These are phyloP conservation scores for Chaetomium olivaceum DNA, from an alignment of 2,329 filamentous ascomycete species.

Conservation along the genomic window DNA sequence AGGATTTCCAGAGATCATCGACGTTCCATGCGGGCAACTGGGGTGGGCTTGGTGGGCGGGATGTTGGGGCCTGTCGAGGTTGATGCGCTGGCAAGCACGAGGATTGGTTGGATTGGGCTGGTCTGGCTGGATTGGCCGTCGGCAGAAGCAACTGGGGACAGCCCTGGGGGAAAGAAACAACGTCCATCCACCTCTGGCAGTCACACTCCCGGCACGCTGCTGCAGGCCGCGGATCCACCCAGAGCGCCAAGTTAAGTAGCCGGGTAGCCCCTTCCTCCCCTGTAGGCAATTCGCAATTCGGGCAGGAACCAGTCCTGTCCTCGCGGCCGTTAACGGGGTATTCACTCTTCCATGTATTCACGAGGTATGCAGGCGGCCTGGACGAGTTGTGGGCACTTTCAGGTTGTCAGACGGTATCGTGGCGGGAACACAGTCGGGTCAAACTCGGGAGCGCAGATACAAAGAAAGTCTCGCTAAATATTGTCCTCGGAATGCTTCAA, in stretches of 20 bases:
- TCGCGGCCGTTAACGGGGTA: slow-evolving; percentile 7
- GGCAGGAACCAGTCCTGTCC: neutral
- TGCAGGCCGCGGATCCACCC: slow-evolving; percentile 18
- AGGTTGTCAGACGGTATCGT: neutral
- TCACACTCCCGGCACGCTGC: slow-evolving; percentile 10
- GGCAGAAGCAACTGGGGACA: slow-evolving; percentile 20
- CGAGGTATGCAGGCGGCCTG: neutral
- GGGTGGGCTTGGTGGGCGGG: slow-evolving; percentile 29
- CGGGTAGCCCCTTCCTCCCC: neutral
- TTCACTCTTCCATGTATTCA: neutral
- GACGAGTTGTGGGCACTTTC: neutral
- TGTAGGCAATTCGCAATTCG: neutral
- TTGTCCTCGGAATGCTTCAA: neutral
- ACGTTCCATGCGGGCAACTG: slow-evolving; percentile 48
- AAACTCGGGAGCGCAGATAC: neutral
- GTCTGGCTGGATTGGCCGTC: slow-evolving; percentile 2
- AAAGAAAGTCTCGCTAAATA: neutral
- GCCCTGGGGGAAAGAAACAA: slow-evolving; percentile 21
- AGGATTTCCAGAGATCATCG: slow-evolving; percentile 42
- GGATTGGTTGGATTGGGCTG: slow-evolving; percentile 37
- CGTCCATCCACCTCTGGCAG: neutral
- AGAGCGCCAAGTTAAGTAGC: slow-evolving; percentile 3
- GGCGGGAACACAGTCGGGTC: neutral
- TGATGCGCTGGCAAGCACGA: slow-evolving; percentile 48
- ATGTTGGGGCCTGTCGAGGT: slow-evolving; percentile 45